Base-by-base conservation (phyloP, 305 asterid genomes). In the Nicotiana rustica region DNA sequence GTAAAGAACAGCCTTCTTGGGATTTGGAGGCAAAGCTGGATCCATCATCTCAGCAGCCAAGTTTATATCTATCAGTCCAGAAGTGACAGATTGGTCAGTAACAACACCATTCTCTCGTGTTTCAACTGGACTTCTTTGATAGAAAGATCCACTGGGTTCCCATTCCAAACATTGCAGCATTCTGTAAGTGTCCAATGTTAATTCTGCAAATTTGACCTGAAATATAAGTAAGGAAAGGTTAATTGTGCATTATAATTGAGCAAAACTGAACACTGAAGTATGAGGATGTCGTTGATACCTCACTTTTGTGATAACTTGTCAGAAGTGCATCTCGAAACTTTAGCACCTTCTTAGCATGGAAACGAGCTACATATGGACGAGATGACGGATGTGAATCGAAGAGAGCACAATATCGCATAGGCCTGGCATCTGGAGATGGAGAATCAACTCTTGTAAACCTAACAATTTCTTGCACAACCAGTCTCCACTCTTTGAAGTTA, bases 111-210 rank as follows among this genome's bases (percentile, higher is more conserved):
- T 95, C 79, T 88, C 93, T 88, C 87, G 91, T 49, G 92, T 59
- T 86, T 95, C 97, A 82, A 85, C 85, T 4, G 90, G 87, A 77
- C 83, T 88, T 85, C 88, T 96, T 68, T 91, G 97, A 86, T 92
- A 92, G 86, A 92, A 92, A 77, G 98, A 89, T 75, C 97, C 97
- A 85, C 92, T 90, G 70, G 98, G 97, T 89, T 96, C 98, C 98
- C 98, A 96, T 91, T 96, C 99, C 93, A 96, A 91, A 87, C 97
- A 95, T 88, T 96, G 99, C 87, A 96, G 80, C 98, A 96, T 96
- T 90, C 98, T 91, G 81, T 86, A 95, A 81, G 98, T 93, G 86
- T 96, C 98, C 79, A 96, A 82, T 17, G 99, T 93, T 87, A 93
- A 89, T 86, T 96, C 99, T 78, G 99, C 97, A 87, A 92, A 93